Conservation (phyloP, 2,329 filamentous ascomycete species). For the Celoporthe dispersa region DNA sequence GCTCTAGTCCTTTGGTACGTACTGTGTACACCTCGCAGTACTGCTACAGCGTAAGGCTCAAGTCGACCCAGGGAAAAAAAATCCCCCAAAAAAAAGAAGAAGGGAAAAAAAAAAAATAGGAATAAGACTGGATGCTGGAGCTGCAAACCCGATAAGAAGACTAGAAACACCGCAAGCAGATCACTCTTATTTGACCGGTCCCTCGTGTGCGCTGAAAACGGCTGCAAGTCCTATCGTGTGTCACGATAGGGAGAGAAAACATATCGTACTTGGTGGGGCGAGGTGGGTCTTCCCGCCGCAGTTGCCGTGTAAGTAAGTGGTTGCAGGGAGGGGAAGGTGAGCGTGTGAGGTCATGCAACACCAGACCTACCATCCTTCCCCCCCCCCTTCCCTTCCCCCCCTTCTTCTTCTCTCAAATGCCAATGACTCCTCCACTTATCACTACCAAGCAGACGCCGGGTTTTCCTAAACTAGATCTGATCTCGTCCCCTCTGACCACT, state of each 20-base stretch:
- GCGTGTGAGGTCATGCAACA: conserved; percentile 16
- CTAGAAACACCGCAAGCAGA: neutral
- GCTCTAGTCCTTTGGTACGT: neutral
- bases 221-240: neutral
- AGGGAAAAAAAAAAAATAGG: neutral
- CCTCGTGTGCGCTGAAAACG: neutral
- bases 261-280: neutral
- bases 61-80: no score
- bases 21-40: no score
- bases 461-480: neutral
- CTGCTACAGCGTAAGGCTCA: no score
- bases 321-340: conserved; percentile 11
- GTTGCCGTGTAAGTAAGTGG: conserved; percentile 16
- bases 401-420: neutral
- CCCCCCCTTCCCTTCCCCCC: neutral
- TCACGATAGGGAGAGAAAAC: neutral
- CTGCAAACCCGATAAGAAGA: neutral
- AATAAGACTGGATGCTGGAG: neutral
- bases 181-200: neutral
- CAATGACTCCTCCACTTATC: neutral
- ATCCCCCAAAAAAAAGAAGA: no score
- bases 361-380: neutral
- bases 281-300: conserved; percentile 13
- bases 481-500: neutral
- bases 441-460: neutral